A percentile compares a stretch with the other conserved stretches of the same genome.
Evolutionary conservation across 116 monocot species (phyloP).

Genomic region (Trichopus zeylanicus): DNA sequence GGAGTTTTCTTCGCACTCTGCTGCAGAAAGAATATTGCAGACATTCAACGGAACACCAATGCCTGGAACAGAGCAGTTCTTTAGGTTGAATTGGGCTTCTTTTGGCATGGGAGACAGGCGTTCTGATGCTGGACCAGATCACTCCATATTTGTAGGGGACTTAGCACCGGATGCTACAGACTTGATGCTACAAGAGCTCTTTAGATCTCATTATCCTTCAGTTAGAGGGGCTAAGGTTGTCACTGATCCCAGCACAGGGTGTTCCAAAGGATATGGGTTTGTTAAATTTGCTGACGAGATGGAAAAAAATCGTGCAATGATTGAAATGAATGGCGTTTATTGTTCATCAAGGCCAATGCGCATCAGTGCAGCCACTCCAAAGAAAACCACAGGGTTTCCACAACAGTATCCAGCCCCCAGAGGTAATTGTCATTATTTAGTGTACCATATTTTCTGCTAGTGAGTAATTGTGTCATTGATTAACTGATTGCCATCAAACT

Average conservation of each 20-base stretch:
- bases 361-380: slow-evolving; percentile 2
- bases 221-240: too few species aligned
- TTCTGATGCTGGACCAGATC: background rate
- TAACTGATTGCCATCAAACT: too few species aligned
- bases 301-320: slow-evolving; percentile 5
- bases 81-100: slow-evolving; percentile 8
- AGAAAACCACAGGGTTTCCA: too few species aligned
- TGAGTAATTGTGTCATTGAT: too few species aligned
- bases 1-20: slow-evolving; percentile 1
- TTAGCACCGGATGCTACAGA: slow-evolving; percentile 5
- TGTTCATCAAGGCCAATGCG: slow-evolving; percentile 6
- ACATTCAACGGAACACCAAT: background rate
- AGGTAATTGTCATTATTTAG: too few species aligned
- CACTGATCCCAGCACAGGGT: background rate
- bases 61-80: background rate
- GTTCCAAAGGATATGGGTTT: slow-evolving; percentile 9
- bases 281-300: slow-evolving; percentile 5
- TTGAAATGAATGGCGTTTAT: too few species aligned
- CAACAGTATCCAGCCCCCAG: too few species aligned
- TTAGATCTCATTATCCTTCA: background rate
- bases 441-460: too few species aligned
- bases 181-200: background rate
- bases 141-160: slow-evolving; percentile 7
- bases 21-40: background rate
- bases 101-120: slow-evolving; percentile 7